Evolutionary conservation across 2,329 filamentous ascomycete genomes (phyloP).

Genomic region (Calonectria honghensis): DNA sequence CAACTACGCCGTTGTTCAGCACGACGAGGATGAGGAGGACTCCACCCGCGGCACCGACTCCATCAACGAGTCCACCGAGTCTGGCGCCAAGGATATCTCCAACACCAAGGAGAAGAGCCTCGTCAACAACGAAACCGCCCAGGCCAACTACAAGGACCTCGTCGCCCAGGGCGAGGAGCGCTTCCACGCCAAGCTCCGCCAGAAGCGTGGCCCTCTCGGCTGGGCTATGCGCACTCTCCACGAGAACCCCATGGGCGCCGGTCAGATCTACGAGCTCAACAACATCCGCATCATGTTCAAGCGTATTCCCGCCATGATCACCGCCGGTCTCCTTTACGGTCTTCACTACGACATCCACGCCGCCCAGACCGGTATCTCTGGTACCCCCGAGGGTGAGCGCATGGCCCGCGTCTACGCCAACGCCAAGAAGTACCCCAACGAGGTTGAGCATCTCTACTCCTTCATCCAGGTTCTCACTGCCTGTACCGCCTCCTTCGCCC

Average conservation of each 20-base stretch:
- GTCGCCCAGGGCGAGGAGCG: constrained; percentile 72
- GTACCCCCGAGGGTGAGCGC: constrained; percentile 82
- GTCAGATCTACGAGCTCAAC: constrained; percentile 82
- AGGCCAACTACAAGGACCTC: constrained; percentile 77
- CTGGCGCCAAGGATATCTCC: constrained; percentile 54
- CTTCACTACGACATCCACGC: constrained; percentile 87
- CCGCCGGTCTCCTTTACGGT: constrained; percentile 80
- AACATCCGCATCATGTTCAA: constrained; percentile 79
- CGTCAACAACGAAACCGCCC: constrained; percentile 59
- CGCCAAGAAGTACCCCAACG: constrained; percentile 81
- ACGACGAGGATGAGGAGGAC: constrained; percentile 71
- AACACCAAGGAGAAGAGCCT: constrained; percentile 65
- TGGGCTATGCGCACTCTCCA: constrained; percentile 88
- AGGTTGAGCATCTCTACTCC: constrained; percentile 82
- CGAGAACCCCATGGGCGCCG: constrained; percentile 82
- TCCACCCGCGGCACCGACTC: constrained; percentile 55
- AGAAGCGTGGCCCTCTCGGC: constrained; percentile 79
- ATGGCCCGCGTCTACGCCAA: constrained; percentile 75
- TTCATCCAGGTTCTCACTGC: constrained; percentile 81
- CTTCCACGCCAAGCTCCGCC: constrained; percentile 77
- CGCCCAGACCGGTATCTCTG: constrained; percentile 80
- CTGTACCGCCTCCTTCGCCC: constrained; percentile 83
- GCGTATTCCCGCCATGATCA: constrained; percentile 81
- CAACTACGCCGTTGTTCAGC: constrained; percentile 85
- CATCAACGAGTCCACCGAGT: constrained; percentile 61